Evolutionary conservation across 345 rosid species (phyloP), one percentile per base, ranked within the genome.

Genomic region (Acer yangbiense): DNA sequence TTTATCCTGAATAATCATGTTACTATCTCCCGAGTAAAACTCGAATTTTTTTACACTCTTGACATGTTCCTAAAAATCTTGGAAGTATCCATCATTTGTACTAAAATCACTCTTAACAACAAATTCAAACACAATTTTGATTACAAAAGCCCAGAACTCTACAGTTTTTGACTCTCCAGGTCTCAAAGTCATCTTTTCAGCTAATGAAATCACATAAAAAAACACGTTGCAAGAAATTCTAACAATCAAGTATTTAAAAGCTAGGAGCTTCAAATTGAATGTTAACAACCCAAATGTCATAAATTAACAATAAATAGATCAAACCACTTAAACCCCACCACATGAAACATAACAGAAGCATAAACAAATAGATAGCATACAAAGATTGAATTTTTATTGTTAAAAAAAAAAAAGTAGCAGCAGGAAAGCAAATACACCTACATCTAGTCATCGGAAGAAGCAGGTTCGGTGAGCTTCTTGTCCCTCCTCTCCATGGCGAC

Each of bases 401-500:
- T 13, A 16, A 0, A 23, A 10, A 4, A 23, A 10, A 4, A 55
- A 41, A 35, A 58, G 8, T 77, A 70, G 46, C 25, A 52, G 68
- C 71, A 13, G 76, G 81, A 75, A 55, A 70, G 64, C 55, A n/a
- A 43, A 25, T 65, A 63, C 32, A 72, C 62, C 66, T 21, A 41
- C 29, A 82, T 58, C 81, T 87, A 90, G 72, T 74, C 75, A 35
- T 92, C 80, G n/a, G 92, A 76, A 81, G 93, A 81, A 25, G 92
- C 68, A 7, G 88, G 32, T 20, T 91, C 95, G 6, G 76, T n/a
- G 86, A 95, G 92, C 88, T 90, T 91, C 85, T 92, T 90, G 82
- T 95, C 99, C 83, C 99, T 90, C 83, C 97, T 83, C 76, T 95
- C 99, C 98, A 95, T 91, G 76, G 95, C 94, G 52, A 91, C 94